Percentiles rank a stretch among this genome's conserved stretches.
Conservation (phyloP, 2,329 filamentous ascomycete genomes). For the Venturiaceae sp. region DNA sequence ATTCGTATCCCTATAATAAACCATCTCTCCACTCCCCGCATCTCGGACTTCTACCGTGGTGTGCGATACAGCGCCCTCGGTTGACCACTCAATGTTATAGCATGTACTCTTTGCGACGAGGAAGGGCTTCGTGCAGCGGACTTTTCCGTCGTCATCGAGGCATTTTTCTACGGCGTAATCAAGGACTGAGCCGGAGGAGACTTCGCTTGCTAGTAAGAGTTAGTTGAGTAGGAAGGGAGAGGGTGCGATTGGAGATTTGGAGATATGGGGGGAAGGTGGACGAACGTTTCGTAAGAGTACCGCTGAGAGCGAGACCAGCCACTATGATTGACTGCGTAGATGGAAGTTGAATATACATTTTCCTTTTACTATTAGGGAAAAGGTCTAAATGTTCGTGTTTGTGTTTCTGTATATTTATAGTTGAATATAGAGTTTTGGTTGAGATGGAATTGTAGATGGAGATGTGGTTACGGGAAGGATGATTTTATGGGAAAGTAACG, state of each 20-base stretch:
- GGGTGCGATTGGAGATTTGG: not conserved
- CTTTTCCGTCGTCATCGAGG: conserved; percentile 28
- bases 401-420: too few relatives aligned
- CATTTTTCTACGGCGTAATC: conserved; percentile 21
- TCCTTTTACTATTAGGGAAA: too few relatives aligned
- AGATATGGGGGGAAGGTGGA: not conserved
- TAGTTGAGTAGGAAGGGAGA: not conserved
- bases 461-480: too few relatives aligned
- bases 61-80: conserved; percentile 30
- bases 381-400: too few relatives aligned
- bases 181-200: conserved; percentile 10
- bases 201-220: not conserved
- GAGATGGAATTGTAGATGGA: too few relatives aligned
- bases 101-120: conserved; percentile 27
- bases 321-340: conserved; percentile 2
- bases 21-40: conserved; percentile 29
- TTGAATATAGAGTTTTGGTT: too few relatives aligned
- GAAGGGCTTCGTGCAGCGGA: conserved; percentile 32
- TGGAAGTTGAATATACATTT: conserved; percentile 6
- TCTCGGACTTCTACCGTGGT: conserved; percentile 30
- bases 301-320: conserved; percentile 5
- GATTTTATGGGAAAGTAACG: too few relatives aligned
- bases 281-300: conserved; percentile 5
- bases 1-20: conserved; percentile 36
- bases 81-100: conserved; percentile 33